Base-by-base conservation (phyloP, 768 basidiomycete genomes). In the Mycena metata region DNA sequence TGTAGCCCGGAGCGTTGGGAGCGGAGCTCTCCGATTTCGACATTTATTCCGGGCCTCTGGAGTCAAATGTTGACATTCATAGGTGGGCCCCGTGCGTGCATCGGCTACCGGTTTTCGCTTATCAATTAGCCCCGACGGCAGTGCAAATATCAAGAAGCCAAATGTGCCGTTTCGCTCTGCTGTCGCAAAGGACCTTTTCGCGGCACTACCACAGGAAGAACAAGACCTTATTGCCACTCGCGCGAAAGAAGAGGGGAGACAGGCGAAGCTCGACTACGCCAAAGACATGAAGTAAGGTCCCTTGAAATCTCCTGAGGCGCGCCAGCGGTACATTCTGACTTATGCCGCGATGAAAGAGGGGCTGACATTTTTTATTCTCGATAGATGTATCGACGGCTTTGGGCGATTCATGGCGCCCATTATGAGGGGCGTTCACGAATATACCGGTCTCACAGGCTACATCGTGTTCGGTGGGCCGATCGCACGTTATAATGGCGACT, bases 391-490 rank as follows among this genome's bases (percentile, higher is more conserved):
- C 26, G 46, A 64, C 23, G 56, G 47, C 10, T 39, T 66, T 36
- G 65, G 62, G 26, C 30, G 16, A 11, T 64, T 64, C 51, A 16
- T 64, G 26, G 36, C 19, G 12, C 49, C 50, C 3, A 59, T 66
- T 19, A 59, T 66, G 56, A 52, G 26, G n/a, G 65, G 65, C 13
- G 9, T 66, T 11, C 39, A 43, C 1, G 65, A 66, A 11, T 39
- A 39, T 9, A 66, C 65, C 5, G 65, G 65, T 2, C 50, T 59
- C 5, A 33, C 60, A n/a, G 50, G 49, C 11, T 39, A 39, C 21
- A 21, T 66, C 19, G 26, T 59, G 46, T 15, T 57, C 11, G 65
- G 65, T 30, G 65, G 65, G 3, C 65, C 65, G 13, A 66, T 66
- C 15, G 57, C 65, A 4, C 24, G 26, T 3, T 57, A 33, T 17